These are phyloP conservation scores for Hanseniaspora thailandica DNA, from an alignment of 805 yeast genomes.

Conservation along the genomic window DNA sequence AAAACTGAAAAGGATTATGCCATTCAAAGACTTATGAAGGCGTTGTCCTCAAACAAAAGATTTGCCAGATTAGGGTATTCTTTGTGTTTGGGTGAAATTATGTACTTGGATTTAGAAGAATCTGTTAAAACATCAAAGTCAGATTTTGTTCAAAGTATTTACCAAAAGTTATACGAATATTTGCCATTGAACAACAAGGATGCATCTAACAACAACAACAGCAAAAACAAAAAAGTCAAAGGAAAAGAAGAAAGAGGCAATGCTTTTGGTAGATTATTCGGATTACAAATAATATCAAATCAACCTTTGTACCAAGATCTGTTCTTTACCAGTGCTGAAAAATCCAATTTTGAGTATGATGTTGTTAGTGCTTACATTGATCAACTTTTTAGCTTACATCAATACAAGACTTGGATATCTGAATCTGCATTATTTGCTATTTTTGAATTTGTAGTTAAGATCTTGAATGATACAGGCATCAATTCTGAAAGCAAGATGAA, in stretches of 20 bases:
- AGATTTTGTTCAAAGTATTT: constrained; percentile 20
- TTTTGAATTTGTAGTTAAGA: constrained; percentile 37
- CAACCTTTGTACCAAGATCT: constrained; percentile 31
- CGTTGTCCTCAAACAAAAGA: constrained; percentile 70
- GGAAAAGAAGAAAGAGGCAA: constrained; percentile 76
- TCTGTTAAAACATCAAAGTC: background rate
- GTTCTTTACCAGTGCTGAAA: constrained; percentile 25
- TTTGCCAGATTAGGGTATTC: constrained; percentile 82
- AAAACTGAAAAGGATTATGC: constrained; percentile 71
- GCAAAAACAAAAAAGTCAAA: constrained; percentile 37
- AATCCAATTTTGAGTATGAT: constrained; percentile 17
- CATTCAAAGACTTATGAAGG: constrained; percentile 62
- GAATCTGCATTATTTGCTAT: constrained; percentile 70
- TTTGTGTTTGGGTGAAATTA: constrained; percentile 66
- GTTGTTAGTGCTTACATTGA: constrained; percentile 35
- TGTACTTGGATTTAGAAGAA: constrained; percentile 29
- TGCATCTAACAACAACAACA: constrained; percentile 29
- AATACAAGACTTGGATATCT: constrained; percentile 68
- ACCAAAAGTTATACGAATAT: constrained; percentile 19
- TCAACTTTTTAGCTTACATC: constrained; percentile 45
- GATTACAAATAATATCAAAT: constrained; percentile 62
- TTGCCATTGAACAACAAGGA: constrained; percentile 34
- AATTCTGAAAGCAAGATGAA: constrained; percentile 1
- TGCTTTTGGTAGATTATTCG: constrained; percentile 75
- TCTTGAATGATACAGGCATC: constrained; percentile 7